phyloP scores from a whole-genome alignment of 345 rosid genomes.

The Mallotus nudiflorus region DNA sequence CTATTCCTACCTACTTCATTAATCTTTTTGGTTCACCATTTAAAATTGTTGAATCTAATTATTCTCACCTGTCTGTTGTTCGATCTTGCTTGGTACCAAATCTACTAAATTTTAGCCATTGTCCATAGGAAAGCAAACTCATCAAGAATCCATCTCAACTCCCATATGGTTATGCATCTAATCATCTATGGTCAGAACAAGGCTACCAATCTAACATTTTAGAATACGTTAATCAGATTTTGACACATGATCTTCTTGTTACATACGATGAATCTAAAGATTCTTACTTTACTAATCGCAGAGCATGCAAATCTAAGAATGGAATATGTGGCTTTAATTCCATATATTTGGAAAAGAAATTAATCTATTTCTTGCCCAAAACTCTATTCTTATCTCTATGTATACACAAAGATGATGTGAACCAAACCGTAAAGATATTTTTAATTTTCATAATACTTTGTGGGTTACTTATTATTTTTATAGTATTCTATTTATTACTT shows the following conservation, averaged over 20 bases:
- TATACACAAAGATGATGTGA: conserved; percentile 34
- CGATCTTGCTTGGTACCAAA: conserved; percentile 53
- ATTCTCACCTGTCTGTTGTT: conserved; percentile 68
- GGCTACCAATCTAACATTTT: conserved; percentile 67
- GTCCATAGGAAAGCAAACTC: conserved; percentile 62
- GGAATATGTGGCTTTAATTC: conserved; percentile 80
- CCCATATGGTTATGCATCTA: conserved; percentile 56
- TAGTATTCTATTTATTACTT: no score
- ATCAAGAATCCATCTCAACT: conserved; percentile 56
- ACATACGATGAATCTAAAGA: conserved; percentile 71
- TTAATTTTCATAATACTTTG: conserved; percentile 55
- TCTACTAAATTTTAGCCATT: conserved; percentile 60
- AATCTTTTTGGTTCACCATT: conserved; percentile 69
- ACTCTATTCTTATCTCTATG: conserved; percentile 36
- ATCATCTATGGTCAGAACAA: conserved; percentile 44
- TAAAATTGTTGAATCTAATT: conserved; percentile 64
- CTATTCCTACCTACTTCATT: conserved; percentile 45
- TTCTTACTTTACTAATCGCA: conserved; percentile 59
- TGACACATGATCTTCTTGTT: conserved; percentile 49
- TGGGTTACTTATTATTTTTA: conserved; percentile 49
- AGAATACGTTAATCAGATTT: conserved; percentile 44
- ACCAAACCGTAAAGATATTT: conserved; percentile 47
- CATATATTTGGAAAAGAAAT: conserved; percentile 50
- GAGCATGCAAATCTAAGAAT: conserved; percentile 41
- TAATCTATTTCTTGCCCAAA: conserved; percentile 52